phyloP scores from a whole-genome alignment of 495 filamentous ascomycete species.

The Annulohypoxylon bovei region DNA sequence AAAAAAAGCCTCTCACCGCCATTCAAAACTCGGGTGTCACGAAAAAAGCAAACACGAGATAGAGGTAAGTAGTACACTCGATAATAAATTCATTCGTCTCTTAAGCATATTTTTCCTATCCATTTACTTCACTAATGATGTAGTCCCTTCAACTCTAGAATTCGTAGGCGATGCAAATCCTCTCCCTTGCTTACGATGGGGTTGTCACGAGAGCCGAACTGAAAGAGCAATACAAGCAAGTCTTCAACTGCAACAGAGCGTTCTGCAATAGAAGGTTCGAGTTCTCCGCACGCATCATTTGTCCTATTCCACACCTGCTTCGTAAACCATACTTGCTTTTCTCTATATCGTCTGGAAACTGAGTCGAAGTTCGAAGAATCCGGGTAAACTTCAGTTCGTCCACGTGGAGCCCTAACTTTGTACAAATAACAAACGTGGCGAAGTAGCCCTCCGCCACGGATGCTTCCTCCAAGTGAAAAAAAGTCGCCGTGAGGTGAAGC shows the following conservation, averaged over 20 bases:
- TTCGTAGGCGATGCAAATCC: constrained; percentile 3
- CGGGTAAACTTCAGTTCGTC: constrained; percentile 21
- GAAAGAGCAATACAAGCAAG: constrained; percentile 26
- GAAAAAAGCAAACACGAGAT: neutral
- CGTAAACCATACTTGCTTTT: constrained; percentile 27
- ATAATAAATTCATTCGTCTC: constrained; percentile 34
- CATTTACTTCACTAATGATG: constrained; percentile 37
- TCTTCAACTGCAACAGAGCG: constrained; percentile 14
- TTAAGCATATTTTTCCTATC: constrained; percentile 39
- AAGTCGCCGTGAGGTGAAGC: constrained; percentile 38
- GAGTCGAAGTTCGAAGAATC: constrained; percentile 24
- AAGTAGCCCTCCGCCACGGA: constrained; percentile 22
- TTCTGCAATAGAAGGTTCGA: constrained; percentile 1
- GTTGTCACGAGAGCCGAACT: constrained; percentile 17
- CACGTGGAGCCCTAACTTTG: constrained; percentile 34
- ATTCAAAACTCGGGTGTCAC: constrained; percentile 19
- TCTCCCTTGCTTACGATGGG: constrained; percentile 32
- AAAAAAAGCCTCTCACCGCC: constrained; percentile 27
- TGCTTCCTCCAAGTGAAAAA: constrained; percentile 32
- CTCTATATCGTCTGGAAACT: constrained; percentile 32
- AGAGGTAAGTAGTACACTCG: neutral
- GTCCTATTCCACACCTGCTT: constrained; percentile 10
- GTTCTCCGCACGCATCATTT: constrained; percentile 20
- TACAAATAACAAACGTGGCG: constrained; percentile 34
- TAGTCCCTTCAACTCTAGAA: constrained; percentile 4